Conservation (phyloP, 805 yeast species). For the Starmerella bombi region DNA sequence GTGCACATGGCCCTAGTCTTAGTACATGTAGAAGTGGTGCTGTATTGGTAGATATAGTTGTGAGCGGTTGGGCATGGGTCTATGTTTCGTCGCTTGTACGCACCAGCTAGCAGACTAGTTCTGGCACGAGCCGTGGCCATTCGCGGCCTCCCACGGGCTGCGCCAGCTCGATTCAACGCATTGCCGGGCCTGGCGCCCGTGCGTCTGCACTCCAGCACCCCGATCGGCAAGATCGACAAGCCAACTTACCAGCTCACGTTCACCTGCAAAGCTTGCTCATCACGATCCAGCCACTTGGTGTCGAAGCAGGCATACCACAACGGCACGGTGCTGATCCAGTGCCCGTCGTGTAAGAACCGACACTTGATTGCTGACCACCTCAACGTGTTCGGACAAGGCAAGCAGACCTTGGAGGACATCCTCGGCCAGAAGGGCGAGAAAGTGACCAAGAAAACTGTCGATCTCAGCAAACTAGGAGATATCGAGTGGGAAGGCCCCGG, state of each 20-base stretch:
- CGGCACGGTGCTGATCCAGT: slow-evolving; percentile 79
- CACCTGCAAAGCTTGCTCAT: slow-evolving; percentile 78
- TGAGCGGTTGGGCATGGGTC: no score
- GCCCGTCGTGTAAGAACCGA: slow-evolving; percentile 81
- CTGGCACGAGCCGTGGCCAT: no score
- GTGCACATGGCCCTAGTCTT: no score
- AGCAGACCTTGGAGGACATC: slow-evolving; percentile 68
- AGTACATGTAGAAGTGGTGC: no score
- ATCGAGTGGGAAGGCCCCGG: slow-evolving; percentile 25
- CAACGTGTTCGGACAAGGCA: slow-evolving; percentile 67
- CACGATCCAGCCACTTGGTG: slow-evolving; percentile 76
- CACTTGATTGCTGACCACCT: slow-evolving; percentile 85
- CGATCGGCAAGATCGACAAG: slow-evolving; percentile 43
- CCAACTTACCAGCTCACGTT: slow-evolving; percentile 80
- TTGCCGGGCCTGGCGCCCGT: not conserved
- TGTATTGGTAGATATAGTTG: no score
- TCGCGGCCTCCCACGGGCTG: no score
- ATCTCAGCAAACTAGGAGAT: slow-evolving; percentile 31
- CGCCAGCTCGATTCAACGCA: no score
- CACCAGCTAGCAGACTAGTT: no score
- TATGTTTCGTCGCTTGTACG: no score
- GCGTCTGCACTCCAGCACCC: no score
- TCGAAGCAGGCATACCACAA: slow-evolving; percentile 80
- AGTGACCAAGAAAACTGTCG: slow-evolving; percentile 50
- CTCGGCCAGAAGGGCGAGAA: slow-evolving; percentile 50